Conservation (phyloP, 495 filamentous ascomycete genomes). For the Penicillium lividum region DNA sequence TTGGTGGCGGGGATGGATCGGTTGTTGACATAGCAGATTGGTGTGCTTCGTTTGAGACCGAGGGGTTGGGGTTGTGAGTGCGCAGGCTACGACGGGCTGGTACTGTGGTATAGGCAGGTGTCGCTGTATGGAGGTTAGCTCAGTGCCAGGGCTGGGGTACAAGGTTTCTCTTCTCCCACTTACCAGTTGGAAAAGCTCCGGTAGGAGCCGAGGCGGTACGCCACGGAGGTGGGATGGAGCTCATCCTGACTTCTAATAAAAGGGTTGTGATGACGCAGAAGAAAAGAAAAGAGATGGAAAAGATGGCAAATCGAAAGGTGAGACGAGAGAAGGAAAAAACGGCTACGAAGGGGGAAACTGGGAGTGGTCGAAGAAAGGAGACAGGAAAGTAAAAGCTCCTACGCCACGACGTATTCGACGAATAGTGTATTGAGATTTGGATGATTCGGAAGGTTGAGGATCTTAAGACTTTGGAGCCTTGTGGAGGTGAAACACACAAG, state of each 20-base stretch:
- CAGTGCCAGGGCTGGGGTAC: neutral
- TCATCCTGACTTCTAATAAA: constrained; percentile 34
- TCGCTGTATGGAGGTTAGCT: constrained; percentile 27
- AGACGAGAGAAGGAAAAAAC: constrained; percentile 12
- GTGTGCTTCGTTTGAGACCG: constrained; percentile 30
- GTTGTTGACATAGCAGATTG: constrained; percentile 18
- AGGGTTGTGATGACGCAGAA: constrained; percentile 9
- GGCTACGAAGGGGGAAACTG: constrained; percentile 18
- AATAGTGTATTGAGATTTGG: neutral
- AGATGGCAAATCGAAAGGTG: constrained; percentile 13
- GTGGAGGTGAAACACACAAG: constrained; percentile 1
- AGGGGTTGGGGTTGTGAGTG: constrained; percentile 23
- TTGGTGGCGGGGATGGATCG: constrained; percentile 40
- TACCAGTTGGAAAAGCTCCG: constrained; percentile 35
- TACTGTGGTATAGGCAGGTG: constrained; percentile 53
- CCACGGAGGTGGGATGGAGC: constrained; percentile 46
- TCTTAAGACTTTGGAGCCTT: neutral
- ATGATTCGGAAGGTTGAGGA: neutral
- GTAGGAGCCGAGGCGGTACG: constrained; percentile 39
- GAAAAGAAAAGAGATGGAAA: constrained; percentile 12
- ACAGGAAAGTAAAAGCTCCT: constrained; percentile 7
- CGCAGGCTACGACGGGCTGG: constrained; percentile 51
- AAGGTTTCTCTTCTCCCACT: constrained; percentile 13
- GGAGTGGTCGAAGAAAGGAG: neutral
- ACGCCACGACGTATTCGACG: constrained; percentile 7